phyloP scores from a whole-genome alignment of 2,329 filamentous ascomycete species.

The Diaporthe sp. region DNA sequence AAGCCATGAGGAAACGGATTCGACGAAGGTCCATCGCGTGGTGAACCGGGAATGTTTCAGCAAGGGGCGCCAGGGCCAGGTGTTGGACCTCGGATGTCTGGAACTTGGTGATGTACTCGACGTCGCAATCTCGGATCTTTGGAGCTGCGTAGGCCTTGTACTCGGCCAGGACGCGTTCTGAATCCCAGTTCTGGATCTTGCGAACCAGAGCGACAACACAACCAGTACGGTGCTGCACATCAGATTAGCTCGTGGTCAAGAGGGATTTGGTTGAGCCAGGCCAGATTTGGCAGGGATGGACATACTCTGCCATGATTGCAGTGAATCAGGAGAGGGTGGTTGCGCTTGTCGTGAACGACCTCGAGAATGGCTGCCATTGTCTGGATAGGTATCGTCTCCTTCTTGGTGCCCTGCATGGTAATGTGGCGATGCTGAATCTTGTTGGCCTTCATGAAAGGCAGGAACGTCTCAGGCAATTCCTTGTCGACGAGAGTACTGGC shows the following conservation, averaged over 20 bases:
- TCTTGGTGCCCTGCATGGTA: slow-evolving; percentile 90
- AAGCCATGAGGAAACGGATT: slow-evolving; percentile 24
- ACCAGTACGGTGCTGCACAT: slow-evolving; percentile 82
- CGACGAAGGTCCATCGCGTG: slow-evolving; percentile 50
- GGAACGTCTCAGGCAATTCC: slow-evolving; percentile 66
- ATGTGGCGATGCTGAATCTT: slow-evolving; percentile 81
- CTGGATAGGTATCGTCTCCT: slow-evolving; percentile 73
- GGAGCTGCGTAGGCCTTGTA: slow-evolving; percentile 76
- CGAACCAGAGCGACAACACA: slow-evolving; percentile 87
- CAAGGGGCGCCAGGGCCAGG: slow-evolving; percentile 31
- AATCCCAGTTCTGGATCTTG: slow-evolving; percentile 77
- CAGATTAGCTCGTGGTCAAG: slow-evolving; percentile 29
- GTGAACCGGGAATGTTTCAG: slow-evolving; percentile 26
- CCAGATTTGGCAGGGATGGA: slow-evolving; percentile 9
- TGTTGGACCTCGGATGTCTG: slow-evolving; percentile 49
- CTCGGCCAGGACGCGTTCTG: slow-evolving; percentile 75
- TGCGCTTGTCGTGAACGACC: slow-evolving; percentile 77
- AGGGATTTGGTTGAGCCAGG: neutral
- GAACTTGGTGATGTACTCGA: slow-evolving; percentile 69
- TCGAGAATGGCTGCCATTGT: slow-evolving; percentile 80
- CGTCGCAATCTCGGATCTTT: slow-evolving; percentile 71
- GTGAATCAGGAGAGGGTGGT: slow-evolving; percentile 87
- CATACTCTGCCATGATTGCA: slow-evolving; percentile 90
- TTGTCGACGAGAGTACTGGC: slow-evolving; percentile 73
- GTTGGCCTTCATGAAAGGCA: slow-evolving; percentile 73